Evolutionary conservation across 2,329 filamentous ascomycete genomes (phyloP), one percentile per base, ranked within the genome.

Genomic region (Aplosporella prunicola): DNA sequence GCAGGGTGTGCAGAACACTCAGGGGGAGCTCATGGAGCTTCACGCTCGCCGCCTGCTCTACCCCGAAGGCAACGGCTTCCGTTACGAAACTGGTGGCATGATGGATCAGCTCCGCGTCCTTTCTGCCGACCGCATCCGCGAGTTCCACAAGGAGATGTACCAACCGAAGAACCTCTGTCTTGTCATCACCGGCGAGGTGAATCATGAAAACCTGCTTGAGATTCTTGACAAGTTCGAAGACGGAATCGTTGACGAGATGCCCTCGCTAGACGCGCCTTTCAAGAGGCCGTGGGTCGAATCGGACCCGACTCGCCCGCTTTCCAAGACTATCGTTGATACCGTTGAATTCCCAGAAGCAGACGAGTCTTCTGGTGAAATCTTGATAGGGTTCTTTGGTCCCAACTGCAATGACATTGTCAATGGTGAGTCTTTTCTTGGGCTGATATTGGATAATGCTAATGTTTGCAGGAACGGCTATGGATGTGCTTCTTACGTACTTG

Each of bases 31-130:
- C 41, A 94, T 96, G 74, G 85, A 94, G 46, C 69, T 95, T 40
- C 74, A 76, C 46, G 80, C 85, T 35, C 80, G 84, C 26, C 77
- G 84, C 2, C 66, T 91, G 29, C 67, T 94, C 23, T 98, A 96
- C 50, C 88, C 88, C 0, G 78, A 91, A 57, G 82, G 84, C 31
- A 78, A 93, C 39, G 91, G 91, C 3, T 98, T 95, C 56, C 80
- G 89, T 41, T 96, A 95, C 50, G 91, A 98, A 62, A 98, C 91
- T n/a, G 91, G 91, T 9, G 91, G 91, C 10, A 86, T 95, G 80
- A 93, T 93, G 67, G 85, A 94, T 50, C 82, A 87, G 22, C 70
- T 98, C 33, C 79, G 91, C 27, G 78, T 87, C 3, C 66, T 98
- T 31, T 91, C 86, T 0, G 78, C 87, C 2, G 82, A 95, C 35